These are phyloP conservation scores for Phytophthora litchii DNA, from an alignment of 352 stramenopile genomes.

Conservation along the genomic window DNA sequence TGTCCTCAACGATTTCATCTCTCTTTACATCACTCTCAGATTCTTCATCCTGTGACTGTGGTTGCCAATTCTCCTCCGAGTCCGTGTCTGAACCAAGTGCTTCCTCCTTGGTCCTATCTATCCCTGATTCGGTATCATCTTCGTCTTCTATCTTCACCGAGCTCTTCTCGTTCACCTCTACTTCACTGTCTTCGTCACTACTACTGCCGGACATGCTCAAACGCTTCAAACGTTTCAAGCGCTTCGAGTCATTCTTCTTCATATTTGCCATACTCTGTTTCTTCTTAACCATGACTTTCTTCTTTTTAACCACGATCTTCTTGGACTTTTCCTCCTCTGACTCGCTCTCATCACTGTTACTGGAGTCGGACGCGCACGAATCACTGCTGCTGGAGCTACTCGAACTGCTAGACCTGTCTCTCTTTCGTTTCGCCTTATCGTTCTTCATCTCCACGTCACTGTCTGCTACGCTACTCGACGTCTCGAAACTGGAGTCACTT, in stretches of 20 bases:
- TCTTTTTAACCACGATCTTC: too few species aligned
- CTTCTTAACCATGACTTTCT: neutral
- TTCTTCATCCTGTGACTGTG: conserved; percentile 13
- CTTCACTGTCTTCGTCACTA: conserved; percentile 9
- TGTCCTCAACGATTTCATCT: conserved; percentile 20
- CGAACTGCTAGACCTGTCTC: neutral
- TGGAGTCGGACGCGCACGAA: conserved; percentile 1
- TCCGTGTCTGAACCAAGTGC: conserved; percentile 15
- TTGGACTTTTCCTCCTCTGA: conserved; percentile 3
- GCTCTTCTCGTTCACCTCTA: conserved; percentile 3
- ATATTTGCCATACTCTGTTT: neutral
- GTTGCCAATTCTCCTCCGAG: conserved; percentile 16
- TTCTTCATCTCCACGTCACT: conserved; percentile 4
- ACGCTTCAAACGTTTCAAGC: conserved; percentile 5
- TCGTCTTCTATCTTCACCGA: conserved; percentile 8
- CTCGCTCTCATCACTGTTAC: conserved; percentile 11
- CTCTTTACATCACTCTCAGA: neutral
- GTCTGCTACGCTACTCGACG: conserved; percentile 2
- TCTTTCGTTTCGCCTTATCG: neutral
- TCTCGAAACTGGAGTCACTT: conserved; percentile 26
- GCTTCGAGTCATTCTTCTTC: neutral
- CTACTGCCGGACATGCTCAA: conserved; percentile 3
- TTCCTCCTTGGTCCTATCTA: conserved; percentile 1
- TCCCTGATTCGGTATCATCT: conserved; percentile 4
- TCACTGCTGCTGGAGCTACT: conserved; percentile 6